Evolutionary conservation across 805 yeast genomes (phyloP), one percentile per base, ranked within the genome.

Genomic region (Yarrowia divulgata): DNA sequence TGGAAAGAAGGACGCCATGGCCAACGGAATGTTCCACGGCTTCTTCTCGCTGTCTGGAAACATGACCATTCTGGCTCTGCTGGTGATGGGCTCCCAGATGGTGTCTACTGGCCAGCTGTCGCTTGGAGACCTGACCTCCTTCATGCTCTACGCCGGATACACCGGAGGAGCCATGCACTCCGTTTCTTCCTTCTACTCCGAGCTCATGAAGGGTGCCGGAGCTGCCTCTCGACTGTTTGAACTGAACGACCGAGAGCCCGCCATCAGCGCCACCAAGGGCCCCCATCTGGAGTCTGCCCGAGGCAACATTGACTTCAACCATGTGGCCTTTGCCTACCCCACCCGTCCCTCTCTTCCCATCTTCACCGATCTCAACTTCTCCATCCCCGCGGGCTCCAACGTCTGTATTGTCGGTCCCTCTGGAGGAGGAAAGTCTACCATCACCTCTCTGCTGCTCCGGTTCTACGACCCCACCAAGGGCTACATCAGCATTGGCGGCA

Each of bases 401-500:
- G 88, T 93, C 16, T 93, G 98, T 76, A 87, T 94, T 70, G 98
- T 93, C 18, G 98, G 98, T 1, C 97, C 97, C n/a, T 89, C 96
- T 42, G 98, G 98, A 1, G 90, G 97, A 71, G 98, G 98, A 34
- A 94, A 94, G 77, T 91, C 97, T 18, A 93, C 98, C 0, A 86
- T 94, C 2, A 84, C 93, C 8, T 91, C 93, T 67, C 80, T 94
- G 67, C 79, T 94, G 55, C 79, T 93, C 73, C 82, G 98, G 70
- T 91, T 90, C 76, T 94, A 94, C 78, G 97, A 93, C 74, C 93
- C 96, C 1, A 76, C 77, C 13, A 70, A 77, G 0, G 98, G 98
- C 32, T 73, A 78, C 8, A 86, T 94, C 42, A 73, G 80, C 4
- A 82, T 93, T 23, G 93, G 93, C 71, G 87, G 86, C 13, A 84